A percentile compares a stretch with the other conserved stretches of the same genome.
Evolutionary conservation across 371 early-diverging fungal species (phyloP).

Genomic region (Rhizopus sp.): DNA sequence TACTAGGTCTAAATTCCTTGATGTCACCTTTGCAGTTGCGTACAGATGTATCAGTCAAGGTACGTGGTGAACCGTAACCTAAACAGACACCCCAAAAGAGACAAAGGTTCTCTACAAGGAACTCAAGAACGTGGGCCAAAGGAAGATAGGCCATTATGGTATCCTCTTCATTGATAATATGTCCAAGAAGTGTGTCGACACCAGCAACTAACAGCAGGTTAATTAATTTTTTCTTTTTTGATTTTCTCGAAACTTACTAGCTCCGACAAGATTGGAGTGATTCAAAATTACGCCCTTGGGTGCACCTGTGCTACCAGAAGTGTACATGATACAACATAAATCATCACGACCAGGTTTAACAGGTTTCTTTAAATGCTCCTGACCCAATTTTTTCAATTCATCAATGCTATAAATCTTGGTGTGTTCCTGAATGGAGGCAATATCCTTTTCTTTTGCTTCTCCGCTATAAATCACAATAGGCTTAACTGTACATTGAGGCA

Average conservation of each 20-base stretch:
- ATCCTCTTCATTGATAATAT: conserved; percentile 66
- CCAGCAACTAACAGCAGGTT: conserved; percentile 57
- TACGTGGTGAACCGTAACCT: conserved; percentile 74
- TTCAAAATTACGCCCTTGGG: conserved; percentile 65
- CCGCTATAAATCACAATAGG: conserved; percentile 51
- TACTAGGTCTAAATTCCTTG: conserved; percentile 74
- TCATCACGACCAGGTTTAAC: conserved; percentile 60
- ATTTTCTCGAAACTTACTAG: conserved; percentile 24
- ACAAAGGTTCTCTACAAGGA: conserved; percentile 57
- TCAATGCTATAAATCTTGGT: conserved; percentile 41
- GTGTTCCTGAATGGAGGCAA: conserved; percentile 26
- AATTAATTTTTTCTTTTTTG: conserved; percentile 10
- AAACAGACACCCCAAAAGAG: conserved; percentile 63
- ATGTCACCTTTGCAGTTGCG: conserved; percentile 77
- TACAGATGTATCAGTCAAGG: conserved; percentile 69
- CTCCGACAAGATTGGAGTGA: conserved; percentile 63
- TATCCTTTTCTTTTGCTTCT: conserved; percentile 24
- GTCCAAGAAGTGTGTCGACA: conserved; percentile 72
- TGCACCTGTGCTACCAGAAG: conserved; percentile 73
- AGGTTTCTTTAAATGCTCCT: conserved; percentile 44
- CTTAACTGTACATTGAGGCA: conserved; percentile 38
- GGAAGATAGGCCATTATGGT: conserved; percentile 80
- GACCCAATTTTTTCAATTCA: conserved; percentile 40
- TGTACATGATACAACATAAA: conserved; percentile 79
- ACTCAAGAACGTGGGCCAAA: conserved; percentile 79